These are phyloP conservation scores for Neurospora cerealis DNA, from an alignment of 495 filamentous ascomycete species.

Conservation along the genomic window DNA sequence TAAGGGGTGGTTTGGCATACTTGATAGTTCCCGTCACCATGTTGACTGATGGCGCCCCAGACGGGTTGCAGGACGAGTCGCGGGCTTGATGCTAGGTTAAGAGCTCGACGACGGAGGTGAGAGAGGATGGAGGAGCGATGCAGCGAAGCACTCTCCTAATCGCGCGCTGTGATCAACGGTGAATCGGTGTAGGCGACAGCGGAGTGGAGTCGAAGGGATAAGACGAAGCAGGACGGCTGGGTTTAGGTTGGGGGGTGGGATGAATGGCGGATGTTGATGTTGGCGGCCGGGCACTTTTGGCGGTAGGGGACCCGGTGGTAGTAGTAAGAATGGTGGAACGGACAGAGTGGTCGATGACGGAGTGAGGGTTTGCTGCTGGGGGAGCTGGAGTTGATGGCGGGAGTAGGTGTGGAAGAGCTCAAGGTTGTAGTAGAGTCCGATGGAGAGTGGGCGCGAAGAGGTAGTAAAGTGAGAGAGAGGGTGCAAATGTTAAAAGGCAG, in stretches of 20 bases:
- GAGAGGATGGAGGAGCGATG: conserved; percentile 8
- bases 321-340: not conserved
- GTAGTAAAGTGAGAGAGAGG: not conserved
- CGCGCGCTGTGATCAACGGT: conserved; percentile 14
- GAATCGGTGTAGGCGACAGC: conserved; percentile 17
- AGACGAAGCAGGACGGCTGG: not conserved
- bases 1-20: conserved; percentile 39
- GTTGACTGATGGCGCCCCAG: conserved; percentile 28
- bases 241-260: conserved; percentile 2
- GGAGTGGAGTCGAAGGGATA: conserved; percentile 18
- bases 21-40: conserved; percentile 84
- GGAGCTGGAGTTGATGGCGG: not conserved
- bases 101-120: conserved; percentile 6
- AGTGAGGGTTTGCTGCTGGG: not conserved
- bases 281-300: not conserved
- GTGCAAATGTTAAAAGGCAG: not conserved
- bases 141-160: conserved; percentile 17
- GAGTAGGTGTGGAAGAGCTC: not conserved
- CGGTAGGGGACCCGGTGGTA: not conserved
- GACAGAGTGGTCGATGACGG: not conserved
- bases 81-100: conserved; percentile 10
- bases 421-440: not conserved
- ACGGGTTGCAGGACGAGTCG: conserved; percentile 15
- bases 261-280: not conserved
- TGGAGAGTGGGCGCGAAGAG: not conserved